These are phyloP conservation scores for Termitomyces sp. DNA, from an alignment of 1,284 basidiomycete genomes.

Conservation along the genomic window DNA sequence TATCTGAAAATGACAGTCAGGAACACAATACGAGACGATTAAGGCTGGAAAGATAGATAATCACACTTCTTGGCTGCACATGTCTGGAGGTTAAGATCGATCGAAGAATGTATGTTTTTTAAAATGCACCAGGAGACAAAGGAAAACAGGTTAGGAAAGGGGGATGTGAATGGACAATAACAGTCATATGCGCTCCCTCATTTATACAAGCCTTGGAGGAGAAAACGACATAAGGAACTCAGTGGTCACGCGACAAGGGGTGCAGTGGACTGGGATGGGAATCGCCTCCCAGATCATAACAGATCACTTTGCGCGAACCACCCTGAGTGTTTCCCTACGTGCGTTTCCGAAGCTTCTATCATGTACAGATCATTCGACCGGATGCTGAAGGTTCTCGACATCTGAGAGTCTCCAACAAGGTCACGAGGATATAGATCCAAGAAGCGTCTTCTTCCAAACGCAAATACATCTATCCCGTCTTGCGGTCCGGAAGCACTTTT, in stretches of 20 bases:
- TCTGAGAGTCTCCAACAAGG: constrained; percentile 8
- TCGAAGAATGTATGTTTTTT: neutral
- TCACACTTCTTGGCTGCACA: constrained; percentile 38
- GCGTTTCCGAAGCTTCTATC: constrained; percentile 17
- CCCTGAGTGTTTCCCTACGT: constrained; percentile 15
- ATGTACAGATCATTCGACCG: constrained; percentile 16
- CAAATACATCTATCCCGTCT: constrained; percentile 9
- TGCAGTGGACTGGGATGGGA: constrained; percentile 15
- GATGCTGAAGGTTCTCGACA: constrained; percentile 16
- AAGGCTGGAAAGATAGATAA: constrained; percentile 9
- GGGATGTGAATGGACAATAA: constrained; percentile 13
- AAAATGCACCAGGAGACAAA: neutral
- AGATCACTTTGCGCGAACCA: constrained; percentile 16
- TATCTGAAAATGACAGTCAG: constrained; percentile 32
- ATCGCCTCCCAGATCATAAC: constrained; percentile 14
- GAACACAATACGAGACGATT: neutral
- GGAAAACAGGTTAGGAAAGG: constrained; percentile 6
- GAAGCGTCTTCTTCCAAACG: constrained; percentile 7
- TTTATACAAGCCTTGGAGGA: constrained; percentile 18
- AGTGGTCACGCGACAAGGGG: constrained; percentile 22
- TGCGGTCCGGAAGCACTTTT: constrained; percentile 15
- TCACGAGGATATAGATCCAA: constrained; percentile 17
- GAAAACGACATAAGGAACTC: constrained; percentile 19
- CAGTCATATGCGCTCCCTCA: constrained; percentile 11
- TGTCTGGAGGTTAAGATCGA: constrained; percentile 17